A percentile compares a stretch with the other conserved stretches of the same genome.
These are phyloP conservation scores for Cantharellus anzutake DNA, from an alignment of 768 basidiomycete genomes.

Conservation along the genomic window DNA sequence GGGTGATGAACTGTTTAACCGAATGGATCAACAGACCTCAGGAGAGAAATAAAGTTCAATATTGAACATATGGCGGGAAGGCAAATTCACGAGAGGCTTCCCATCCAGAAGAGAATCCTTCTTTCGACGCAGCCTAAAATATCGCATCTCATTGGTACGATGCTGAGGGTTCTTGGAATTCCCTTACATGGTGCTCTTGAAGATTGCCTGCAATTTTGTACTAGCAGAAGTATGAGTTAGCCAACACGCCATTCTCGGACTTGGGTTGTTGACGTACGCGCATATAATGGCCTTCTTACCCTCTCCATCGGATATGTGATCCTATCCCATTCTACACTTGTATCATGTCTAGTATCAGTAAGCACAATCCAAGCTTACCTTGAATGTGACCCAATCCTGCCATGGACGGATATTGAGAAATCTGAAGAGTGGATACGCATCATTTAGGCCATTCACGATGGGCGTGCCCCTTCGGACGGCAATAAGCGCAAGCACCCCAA, in stretches of 20 bases:
- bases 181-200: neutral
- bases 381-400: conserved; percentile 26
- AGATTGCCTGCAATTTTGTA: neutral
- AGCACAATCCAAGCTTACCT: conserved; percentile 3
- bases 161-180: too few relatives aligned
- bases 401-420: conserved; percentile 24
- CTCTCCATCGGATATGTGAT: neutral
- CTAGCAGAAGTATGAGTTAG: neutral
- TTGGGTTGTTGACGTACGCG: neutral
- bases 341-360: neutral
- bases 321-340: neutral
- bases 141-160: neutral
- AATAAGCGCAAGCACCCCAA: neutral
- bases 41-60: conserved; percentile 32
- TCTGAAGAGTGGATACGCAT: conserved; percentile 29
- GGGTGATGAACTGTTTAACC: neutral
- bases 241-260: neutral
- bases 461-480: conserved; percentile 25
- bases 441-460: conserved; percentile 40
- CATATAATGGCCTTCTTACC: neutral
- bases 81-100: conserved; percentile 45
- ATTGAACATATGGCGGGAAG: conserved; percentile 21
- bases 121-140: conserved; percentile 30
- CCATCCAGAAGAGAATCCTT: conserved; percentile 48
- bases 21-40: conserved; percentile 22